A percentile compares a stretch with the other conserved stretches of the same genome.
Conservation (phyloP, 2,329 filamentous ascomycete species). For the Colletotrichum viniferum region DNA sequence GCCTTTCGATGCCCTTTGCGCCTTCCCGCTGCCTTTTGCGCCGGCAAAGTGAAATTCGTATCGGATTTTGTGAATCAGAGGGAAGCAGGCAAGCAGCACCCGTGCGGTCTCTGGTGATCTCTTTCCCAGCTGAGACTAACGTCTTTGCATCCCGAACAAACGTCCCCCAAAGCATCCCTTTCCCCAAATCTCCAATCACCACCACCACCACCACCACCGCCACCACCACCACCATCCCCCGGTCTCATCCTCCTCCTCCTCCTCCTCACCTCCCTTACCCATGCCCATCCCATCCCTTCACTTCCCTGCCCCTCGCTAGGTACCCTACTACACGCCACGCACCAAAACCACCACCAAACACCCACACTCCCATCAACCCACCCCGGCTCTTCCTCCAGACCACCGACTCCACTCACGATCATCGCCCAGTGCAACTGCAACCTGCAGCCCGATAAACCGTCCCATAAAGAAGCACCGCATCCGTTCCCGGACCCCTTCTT, state of each 20-base stretch:
- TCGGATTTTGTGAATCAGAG: background rate
- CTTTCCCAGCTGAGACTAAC: background rate
- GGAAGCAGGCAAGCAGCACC: background rate
- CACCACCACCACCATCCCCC: background rate
- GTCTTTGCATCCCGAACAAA: background rate
- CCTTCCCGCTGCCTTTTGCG: background rate
- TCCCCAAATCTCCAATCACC: background rate
- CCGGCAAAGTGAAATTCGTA: background rate
- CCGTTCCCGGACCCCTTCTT: background rate
- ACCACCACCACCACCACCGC: background rate
- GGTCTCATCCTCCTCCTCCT: background rate
- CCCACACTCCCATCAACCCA: background rate
- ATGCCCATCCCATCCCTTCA: background rate
- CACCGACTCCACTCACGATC: conserved; percentile 17
- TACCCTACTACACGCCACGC: conserved; percentile 2
- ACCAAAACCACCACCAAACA: background rate
- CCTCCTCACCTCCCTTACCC: background rate
- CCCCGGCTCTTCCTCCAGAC: background rate
- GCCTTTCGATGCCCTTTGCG: background rate
- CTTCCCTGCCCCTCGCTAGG: background rate
- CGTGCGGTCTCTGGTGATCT: background rate
- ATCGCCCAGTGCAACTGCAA: conserved; percentile 18
- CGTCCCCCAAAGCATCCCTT: background rate
- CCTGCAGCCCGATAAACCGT: conserved; percentile 15
- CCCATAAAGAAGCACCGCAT: conserved; percentile 9